Conservation (phyloP, 2,329 filamentous ascomycete genomes). For the Ophiostoma angusticollis region DNA sequence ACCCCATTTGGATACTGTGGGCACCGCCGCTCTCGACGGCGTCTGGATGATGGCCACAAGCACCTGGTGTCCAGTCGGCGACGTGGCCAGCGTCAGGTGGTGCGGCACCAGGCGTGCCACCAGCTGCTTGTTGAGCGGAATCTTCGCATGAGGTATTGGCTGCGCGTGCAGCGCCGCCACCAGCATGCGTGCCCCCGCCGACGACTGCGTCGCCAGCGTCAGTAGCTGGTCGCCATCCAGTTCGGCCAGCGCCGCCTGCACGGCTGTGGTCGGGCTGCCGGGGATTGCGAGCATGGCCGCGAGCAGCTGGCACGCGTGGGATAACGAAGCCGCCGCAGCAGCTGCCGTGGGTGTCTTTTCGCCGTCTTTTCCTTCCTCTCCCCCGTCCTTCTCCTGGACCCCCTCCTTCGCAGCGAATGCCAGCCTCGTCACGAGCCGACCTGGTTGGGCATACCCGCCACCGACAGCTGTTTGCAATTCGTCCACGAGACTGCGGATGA, state of each 20-base stretch:
- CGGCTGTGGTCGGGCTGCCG: conserved; percentile 52
- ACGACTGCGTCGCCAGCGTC: conserved; percentile 47
- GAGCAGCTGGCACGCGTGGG: conserved; percentile 70
- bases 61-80: conserved; percentile 38
- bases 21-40: conserved; percentile 28
- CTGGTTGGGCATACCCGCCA: conserved; percentile 24
- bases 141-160: conserved; percentile 12
- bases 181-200: conserved; percentile 36
- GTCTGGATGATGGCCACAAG: conserved; percentile 35
- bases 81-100: conserved; percentile 32
- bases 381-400: conserved; percentile 10
- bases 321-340: conserved; percentile 36
- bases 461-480: conserved; percentile 26
- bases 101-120: conserved; percentile 35
- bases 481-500: conserved; percentile 37
- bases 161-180: conserved; percentile 36
- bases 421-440: conserved; percentile 34
- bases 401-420: conserved; percentile 29
- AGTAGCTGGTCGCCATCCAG: conserved; percentile 44
- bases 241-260: conserved; percentile 59
- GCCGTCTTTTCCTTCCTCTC: conserved; percentile 19
- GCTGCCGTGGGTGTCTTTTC: conserved; percentile 28
- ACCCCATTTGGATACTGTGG: background rate
- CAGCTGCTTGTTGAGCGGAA: conserved; percentile 40
- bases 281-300: conserved; percentile 66